These are phyloP conservation scores for Rubia peregrina DNA, from an alignment of 305 asterid genomes.

Conservation along the genomic window DNA sequence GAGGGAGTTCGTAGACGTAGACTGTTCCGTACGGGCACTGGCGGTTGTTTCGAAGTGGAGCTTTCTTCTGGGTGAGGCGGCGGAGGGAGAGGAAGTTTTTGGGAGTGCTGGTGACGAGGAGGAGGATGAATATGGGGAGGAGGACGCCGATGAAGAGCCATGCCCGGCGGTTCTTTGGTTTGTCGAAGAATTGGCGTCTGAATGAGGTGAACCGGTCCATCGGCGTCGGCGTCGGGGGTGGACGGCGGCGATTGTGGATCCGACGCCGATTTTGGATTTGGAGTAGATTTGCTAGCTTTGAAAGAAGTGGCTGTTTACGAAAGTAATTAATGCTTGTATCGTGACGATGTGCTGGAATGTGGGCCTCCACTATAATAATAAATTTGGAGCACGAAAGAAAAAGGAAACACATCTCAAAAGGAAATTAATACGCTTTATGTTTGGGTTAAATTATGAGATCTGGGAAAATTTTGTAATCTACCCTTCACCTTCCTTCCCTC, in stretches of 20 bases:
- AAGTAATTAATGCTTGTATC: background rate
- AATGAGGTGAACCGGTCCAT: background rate
- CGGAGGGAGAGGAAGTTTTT: conserved; percentile 7
- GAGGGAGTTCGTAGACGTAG: conserved; percentile 30
- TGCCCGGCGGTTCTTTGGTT: conserved; percentile 14
- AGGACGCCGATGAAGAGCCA: conserved; percentile 13
- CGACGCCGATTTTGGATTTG: too few relatives aligned
- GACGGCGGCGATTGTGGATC: background rate
- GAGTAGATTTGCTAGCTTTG: background rate
- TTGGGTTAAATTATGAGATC: too few relatives aligned
- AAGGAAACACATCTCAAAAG: background rate
- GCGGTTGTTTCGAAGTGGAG: background rate
- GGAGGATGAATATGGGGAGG: conserved; percentile 18
- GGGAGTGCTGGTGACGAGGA: conserved; percentile 18
- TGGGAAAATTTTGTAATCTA: too few relatives aligned
- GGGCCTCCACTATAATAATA: background rate
- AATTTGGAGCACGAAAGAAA: background rate
- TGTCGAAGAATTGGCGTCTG: conserved; percentile 6
- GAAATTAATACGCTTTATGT: too few relatives aligned
- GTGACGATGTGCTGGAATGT: background rate
- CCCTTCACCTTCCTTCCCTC: too few relatives aligned
- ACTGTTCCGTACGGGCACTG: conserved; percentile 20
- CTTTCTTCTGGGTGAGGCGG: conserved; percentile 1
- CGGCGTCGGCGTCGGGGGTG: background rate
- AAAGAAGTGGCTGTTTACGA: background rate